phyloP scores from a whole-genome alignment of 192 early-diverging fungal species.

The Coemansia aciculifera region DNA sequence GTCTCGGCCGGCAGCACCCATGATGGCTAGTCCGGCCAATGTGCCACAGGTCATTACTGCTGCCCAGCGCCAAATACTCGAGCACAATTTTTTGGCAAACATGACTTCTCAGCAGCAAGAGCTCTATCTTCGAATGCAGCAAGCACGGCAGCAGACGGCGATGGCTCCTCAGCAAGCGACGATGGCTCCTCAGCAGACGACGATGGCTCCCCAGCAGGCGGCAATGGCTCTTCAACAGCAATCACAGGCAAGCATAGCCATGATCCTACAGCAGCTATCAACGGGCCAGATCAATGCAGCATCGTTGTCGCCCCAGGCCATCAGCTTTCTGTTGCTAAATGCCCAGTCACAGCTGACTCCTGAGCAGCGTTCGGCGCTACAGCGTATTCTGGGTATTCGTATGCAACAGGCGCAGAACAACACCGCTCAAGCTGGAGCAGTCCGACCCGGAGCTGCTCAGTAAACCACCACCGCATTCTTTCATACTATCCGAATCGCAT shows the following conservation, averaged over 20 bases:
- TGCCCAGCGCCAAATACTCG: conserved; percentile 20
- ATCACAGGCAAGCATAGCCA: conserved; percentile 27
- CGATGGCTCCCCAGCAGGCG: conserved; percentile 31
- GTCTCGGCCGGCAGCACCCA: conserved; percentile 10
- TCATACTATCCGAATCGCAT: background rate
- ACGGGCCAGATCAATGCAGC: conserved; percentile 31
- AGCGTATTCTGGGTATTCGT: conserved; percentile 27
- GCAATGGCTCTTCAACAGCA: conserved; percentile 12
- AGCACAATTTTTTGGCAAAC: conserved; percentile 19
- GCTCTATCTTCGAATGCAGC: conserved; percentile 14
- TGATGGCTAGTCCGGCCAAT: conserved; percentile 26
- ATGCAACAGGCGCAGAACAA: conserved; percentile 21
- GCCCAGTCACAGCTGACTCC: conserved; percentile 28
- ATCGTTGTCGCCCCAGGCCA: conserved; percentile 24
- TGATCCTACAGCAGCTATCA: conserved; percentile 36
- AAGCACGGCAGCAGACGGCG: conserved; percentile 30
- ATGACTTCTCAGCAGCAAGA: conserved; percentile 39
- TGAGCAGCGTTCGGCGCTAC: conserved; percentile 26
- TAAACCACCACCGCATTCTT: conserved; percentile 1
- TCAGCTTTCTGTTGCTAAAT: conserved; percentile 29
- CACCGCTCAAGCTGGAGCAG: conserved; percentile 12
- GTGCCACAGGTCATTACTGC: conserved; percentile 22
- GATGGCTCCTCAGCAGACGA: conserved; percentile 29
- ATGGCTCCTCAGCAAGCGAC: conserved; percentile 22
- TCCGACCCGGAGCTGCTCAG: conserved; percentile 29